Percentiles rank a stretch among this genome's conserved stretches.
These are phyloP conservation scores for Leishmania turanica DNA, from an alignment of 208 protist species.

Conservation along the genomic window DNA sequence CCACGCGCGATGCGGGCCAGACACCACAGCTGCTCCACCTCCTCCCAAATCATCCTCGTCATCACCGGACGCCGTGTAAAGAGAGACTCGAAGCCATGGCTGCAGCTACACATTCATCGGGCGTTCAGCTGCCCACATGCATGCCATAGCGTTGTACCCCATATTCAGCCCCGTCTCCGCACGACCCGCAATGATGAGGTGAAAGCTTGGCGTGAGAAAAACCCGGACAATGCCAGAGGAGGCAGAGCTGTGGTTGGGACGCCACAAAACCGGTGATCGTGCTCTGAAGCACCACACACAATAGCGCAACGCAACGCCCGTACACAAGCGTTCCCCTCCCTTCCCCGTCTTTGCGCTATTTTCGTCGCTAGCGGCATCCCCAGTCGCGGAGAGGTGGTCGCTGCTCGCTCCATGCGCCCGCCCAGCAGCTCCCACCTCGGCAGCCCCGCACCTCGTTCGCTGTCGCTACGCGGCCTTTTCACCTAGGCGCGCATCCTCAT, in stretches of 20 bases:
- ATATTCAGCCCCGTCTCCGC: not conserved
- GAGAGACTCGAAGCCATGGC: not conserved
- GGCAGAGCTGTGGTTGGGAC: not conserved
- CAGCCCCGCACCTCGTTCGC: not conserved
- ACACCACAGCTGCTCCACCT: not conserved
- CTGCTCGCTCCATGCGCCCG: not conserved
- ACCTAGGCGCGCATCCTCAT: no score
- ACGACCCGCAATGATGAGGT: not conserved
- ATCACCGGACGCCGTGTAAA: not conserved
- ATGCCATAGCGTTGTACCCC: not conserved
- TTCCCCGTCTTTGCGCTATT: not conserved
- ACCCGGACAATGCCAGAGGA: not conserved
- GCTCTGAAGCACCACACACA: not conserved
- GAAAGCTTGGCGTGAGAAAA: not conserved
- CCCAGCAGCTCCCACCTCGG: not conserved
- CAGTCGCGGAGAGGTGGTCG: not conserved
- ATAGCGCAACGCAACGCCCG: not conserved
- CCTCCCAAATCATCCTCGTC: not conserved
- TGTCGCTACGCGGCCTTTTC: not conserved
- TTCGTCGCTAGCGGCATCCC: not conserved
- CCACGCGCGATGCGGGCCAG: not conserved
- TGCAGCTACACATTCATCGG: not conserved
- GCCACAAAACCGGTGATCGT: not conserved
- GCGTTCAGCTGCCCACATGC: not conserved
- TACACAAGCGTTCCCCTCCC: not conserved